These are phyloP conservation scores for Cryptosporidium meleagridis DNA, from an alignment of 169 alveolate genomes.

Conservation along the genomic window DNA sequence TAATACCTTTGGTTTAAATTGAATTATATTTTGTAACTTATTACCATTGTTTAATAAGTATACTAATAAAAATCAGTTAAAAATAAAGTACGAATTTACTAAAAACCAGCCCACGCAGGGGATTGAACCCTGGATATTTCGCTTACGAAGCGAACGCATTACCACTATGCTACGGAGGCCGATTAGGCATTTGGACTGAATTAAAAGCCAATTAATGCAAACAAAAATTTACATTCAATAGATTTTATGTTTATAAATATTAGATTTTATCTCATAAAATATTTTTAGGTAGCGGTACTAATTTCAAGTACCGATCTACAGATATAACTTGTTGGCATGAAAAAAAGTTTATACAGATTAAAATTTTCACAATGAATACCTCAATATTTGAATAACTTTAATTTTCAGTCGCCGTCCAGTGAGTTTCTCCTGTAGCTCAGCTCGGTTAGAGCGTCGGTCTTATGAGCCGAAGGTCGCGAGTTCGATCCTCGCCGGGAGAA, in stretches of 20 bases:
- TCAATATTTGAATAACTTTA: background rate
- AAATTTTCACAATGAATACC: too few relatives aligned
- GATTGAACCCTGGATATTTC: slow-evolving; percentile 93
- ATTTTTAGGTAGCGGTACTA: background rate
- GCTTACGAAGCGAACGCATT: slow-evolving; percentile 92
- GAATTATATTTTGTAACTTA: too few relatives aligned
- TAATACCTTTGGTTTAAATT: too few relatives aligned
- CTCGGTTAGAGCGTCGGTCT: slow-evolving; percentile 86
- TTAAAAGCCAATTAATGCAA: background rate
- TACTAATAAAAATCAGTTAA: too few relatives aligned
- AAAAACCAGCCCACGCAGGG: slow-evolving; percentile 89
- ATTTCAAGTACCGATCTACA: background rate
- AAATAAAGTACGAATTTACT: background rate
- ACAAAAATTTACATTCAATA: background rate
- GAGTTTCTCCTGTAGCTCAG: slow-evolving; percentile 83
- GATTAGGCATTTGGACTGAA: background rate
- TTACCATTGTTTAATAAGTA: background rate
- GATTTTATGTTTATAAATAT: background rate
- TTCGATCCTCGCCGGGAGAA: slow-evolving; percentile 86
- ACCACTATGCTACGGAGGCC: slow-evolving; percentile 92
- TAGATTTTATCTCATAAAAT: too few relatives aligned
- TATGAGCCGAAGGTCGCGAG: slow-evolving; percentile 87
- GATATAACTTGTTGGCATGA: background rate
- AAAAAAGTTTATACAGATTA: too few relatives aligned
- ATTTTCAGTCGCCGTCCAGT: background rate